Evolutionary conservation across 1,284 basidiomycete species (phyloP), one percentile per base, ranked within the genome.

Genomic region (Sporisorium reilianum): DNA sequence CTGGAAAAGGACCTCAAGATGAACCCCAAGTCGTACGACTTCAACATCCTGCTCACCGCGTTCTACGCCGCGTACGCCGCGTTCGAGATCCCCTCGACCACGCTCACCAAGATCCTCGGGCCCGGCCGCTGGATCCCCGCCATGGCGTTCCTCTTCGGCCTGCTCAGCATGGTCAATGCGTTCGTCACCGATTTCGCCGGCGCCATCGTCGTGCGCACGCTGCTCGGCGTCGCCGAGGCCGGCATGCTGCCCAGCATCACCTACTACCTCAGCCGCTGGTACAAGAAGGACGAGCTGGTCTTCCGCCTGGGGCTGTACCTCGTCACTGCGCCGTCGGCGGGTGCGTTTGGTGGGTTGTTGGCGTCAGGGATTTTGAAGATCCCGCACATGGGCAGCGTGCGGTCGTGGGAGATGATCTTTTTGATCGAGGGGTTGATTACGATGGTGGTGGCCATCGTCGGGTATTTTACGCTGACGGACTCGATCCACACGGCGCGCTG

Each of bases 41-140:
- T 64, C 64, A 80, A 79, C 61, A 76, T 82, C 34, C 62, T 81
- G n/a, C 52, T 81, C 45, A 80, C 79, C 16, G 53, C 65, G 22
- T 74, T 74, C 48, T 74, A 79, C 42, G 60, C 72, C 28, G 60
- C 73, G 22, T 81, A 80, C 32, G 64, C 74, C 25, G 55, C 70
- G n/a, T 80, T 79, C 46, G 79, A 80, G 83, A 88, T 92, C 25
- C 91, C 91, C 2, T 84, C 88, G 46, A 90, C 91, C 83, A 89
- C 92, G 80, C 75, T 89, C 10, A 80, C 87, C 56, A 88, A 87
- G 71, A 83, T 83, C 45, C 76, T 82, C 53, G 81, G 83, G 25
- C 83, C 85, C 18, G 85, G 79, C 32, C 57, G 81, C 34, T 86
- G 85, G 85, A 44, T 85, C n/a, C 83, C 85, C 22, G 26, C 71